Evolutionary conservation across 129 eudicot species (phyloP), one percentile per base, ranked within the genome.

Genomic region (Apium graveolens): DNA sequence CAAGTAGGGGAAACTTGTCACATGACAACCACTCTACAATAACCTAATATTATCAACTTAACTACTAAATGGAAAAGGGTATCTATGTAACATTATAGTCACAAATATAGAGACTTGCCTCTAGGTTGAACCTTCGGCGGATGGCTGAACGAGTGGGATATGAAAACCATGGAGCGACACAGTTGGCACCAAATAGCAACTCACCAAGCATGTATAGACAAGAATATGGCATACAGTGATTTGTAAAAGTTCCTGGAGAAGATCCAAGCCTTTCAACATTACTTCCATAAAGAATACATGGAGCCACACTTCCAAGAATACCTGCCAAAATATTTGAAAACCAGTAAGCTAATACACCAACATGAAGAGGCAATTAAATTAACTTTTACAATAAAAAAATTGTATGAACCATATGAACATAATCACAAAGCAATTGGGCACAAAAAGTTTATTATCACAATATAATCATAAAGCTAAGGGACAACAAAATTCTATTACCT

Each of bases 231-330:
- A 91, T 51, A 70, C 98, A 95, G 84, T 95, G 98, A 83, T 89
- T 91, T 32, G 96, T 83, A 83, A 95, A 95, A 76, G 91, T 85
- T 42, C 97, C 93, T n/a, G 98, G 91, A 20, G 89, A 81, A 21
- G 92, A 88, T 75, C 93, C 98, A 82, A 95, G 92, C 71, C 98
- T 88, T 80, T 95, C 98, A 2, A 75, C 97, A 78, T 87, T 95
- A 84, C 87, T 83, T 86, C 97, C 98, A 77, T 91, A 88, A 14
- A 95, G 91, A 82, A 95, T 96, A 86, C 98, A 95, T 60, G 98
- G 98, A 35, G 98, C 98, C 78, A 95, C 85, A 83, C 83, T 84
- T 74, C 98, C 98, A 78, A 95, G 89, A 71, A 95, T 84, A 85
- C 98, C 98, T 95, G 87, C 60, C 35, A 75, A 31, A 66, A 74